These are phyloP conservation scores for Aureobasidium mangrovei DNA, from an alignment of 2,329 filamentous ascomycete species.

Conservation along the genomic window DNA sequence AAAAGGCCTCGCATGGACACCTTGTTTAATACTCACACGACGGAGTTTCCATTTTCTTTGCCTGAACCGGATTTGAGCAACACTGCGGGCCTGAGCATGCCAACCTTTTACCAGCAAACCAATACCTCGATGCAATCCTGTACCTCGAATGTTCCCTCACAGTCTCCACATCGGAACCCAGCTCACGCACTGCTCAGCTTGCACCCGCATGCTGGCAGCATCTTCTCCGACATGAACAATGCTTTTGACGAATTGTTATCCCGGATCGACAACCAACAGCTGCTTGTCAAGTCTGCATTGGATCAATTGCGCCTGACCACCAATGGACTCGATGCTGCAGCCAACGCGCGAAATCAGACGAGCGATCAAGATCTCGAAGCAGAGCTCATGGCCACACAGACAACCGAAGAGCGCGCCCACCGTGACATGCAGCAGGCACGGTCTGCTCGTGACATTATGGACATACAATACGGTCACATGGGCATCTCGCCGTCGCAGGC, in stretches of 20 bases:
- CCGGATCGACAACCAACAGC: background rate
- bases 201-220: slow-evolving; percentile 1
- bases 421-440: slow-evolving; percentile 1
- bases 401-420: background rate
- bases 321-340: background rate
- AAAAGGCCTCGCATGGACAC: slow-evolving; percentile 1
- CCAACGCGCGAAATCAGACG: background rate
- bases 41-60: background rate
- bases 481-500: background rate
- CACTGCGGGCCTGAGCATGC: background rate
- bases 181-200: slow-evolving; percentile 1
- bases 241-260: slow-evolving; percentile 1
- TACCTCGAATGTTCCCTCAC: background rate
- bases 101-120: background rate
- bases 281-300: background rate
- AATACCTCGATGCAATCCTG: background rate
- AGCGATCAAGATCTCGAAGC: background rate
- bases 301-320: slow-evolving; percentile 1
- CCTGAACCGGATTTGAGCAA: background rate
- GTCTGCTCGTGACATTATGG: background rate
- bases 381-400: background rate
- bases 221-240: background rate
- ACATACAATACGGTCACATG: background rate
- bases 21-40: background rate
- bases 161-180: background rate